Base-by-base conservation (phyloP, 2,329 filamentous ascomycete species). In the Sporothrix sp. region DNA sequence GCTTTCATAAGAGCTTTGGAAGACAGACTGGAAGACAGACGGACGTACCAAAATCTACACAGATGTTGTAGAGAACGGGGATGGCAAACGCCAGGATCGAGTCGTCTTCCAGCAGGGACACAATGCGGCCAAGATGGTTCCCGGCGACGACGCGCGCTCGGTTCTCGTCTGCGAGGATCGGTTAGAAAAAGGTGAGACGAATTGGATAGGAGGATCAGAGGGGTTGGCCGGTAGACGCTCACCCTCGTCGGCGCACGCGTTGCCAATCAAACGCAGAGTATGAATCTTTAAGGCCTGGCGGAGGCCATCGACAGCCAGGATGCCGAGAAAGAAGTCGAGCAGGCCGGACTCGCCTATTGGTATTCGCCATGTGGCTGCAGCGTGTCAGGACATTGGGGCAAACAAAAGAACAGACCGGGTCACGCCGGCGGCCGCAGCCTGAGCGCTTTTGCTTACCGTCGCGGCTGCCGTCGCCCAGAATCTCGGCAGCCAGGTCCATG, bases 181-280 rank as follows among this genome's bases (percentile, higher is more conserved):
- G 50, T 53, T 23, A 57, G 13, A 27, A 33, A 23, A 14, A 4
- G 14, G 13, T 6, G 13, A 27, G 16, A 14, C 23, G 20, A 16
- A 33, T 56, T 25, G 3, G 18, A 23, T 10, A n/a, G 18, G 14
- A 32, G 40, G 25, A n/a, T n/a, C 0, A 3, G 3, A 18, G 5
- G 11, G 38, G 14, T 8, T 4, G 6, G 38, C 7, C 23, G n/a
- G n/a, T 1, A 1, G 52, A 40, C 14, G 37, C 54, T 44, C 61
- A 75, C 75, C 71, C 56, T 75, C 76, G 56, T 83, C 79, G 18
- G 79, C 80, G 55, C 77, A 82, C 9, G 76, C 75, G 60, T 84
- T 84, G 13, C 79, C 80, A 14, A 79, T 68, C 18, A 82, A 62
- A 21, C 80, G 75, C 14, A 83, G 65, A 7, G 72, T 64, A 50